Conservation (phyloP, 129 eudicot genomes). For the Mikania micrantha region DNA sequence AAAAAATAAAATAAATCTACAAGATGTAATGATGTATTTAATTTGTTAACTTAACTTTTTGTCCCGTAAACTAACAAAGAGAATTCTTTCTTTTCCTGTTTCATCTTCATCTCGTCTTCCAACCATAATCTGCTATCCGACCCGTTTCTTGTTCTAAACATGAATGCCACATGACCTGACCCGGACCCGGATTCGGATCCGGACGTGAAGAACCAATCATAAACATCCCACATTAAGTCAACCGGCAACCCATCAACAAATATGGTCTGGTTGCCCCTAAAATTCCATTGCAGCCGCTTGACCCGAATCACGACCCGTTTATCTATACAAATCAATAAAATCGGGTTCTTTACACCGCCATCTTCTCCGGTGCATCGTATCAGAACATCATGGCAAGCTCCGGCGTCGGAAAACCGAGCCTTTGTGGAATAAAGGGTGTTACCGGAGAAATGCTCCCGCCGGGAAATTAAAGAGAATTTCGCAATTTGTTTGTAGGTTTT, state of each 20-base stretch:
- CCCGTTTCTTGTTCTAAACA: slow-evolving; percentile 82
- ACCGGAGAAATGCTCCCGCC: slow-evolving; percentile 77
- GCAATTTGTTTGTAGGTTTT: slow-evolving; percentile 25
- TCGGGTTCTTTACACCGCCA: slow-evolving; percentile 57
- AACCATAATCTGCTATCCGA: slow-evolving; percentile 81
- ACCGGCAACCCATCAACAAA: slow-evolving; percentile 84
- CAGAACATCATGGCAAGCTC: slow-evolving; percentile 62
- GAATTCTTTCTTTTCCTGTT: slow-evolving; percentile 58
- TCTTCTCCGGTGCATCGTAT: slow-evolving; percentile 61
- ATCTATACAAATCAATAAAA: slow-evolving; percentile 62
- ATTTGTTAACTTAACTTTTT: slow-evolving; percentile 39
- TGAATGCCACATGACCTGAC: slow-evolving; percentile 55
- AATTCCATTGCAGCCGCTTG: slow-evolving; percentile 85
- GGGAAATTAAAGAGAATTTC: slow-evolving; percentile 42
- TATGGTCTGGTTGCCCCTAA: slow-evolving; percentile 84
- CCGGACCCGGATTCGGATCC: slow-evolving; percentile 14
- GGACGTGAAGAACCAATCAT: slow-evolving; percentile 68
- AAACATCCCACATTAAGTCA: slow-evolving; percentile 95
- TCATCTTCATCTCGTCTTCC: slow-evolving; percentile 49
- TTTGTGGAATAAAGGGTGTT: slow-evolving; percentile 54
- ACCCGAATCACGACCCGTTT: slow-evolving; percentile 72
- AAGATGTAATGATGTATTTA: background rate
- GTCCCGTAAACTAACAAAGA: slow-evolving; percentile 66
- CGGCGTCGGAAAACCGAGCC: slow-evolving; percentile 61
- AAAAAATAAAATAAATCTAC: background rate